Evolutionary conservation across 2,329 filamentous ascomycete genomes (phyloP).

Genomic region (Ascochyta lentis): DNA sequence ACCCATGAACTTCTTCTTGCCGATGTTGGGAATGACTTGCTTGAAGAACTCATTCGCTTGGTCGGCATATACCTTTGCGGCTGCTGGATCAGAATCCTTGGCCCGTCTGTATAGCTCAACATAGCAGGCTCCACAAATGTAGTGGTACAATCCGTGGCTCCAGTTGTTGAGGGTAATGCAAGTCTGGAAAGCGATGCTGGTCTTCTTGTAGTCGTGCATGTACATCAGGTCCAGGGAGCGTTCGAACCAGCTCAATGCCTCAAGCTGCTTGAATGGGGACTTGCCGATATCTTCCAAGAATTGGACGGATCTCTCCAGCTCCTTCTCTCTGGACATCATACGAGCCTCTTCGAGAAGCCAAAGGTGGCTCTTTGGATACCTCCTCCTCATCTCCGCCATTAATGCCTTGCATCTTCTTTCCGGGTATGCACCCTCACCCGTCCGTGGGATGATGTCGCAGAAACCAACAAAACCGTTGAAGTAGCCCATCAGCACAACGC

Average conservation of each 20-base stretch:
- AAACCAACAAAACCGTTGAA: slow-evolving; percentile 88
- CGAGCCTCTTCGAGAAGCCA: slow-evolving; percentile 91
- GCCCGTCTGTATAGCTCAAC: slow-evolving; percentile 79
- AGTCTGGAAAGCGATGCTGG: slow-evolving; percentile 74
- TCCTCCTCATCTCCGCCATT: slow-evolving; percentile 73
- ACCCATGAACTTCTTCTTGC: slow-evolving; percentile 89
- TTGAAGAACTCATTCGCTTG: slow-evolving; percentile 72
- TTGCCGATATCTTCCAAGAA: slow-evolving; percentile 66
- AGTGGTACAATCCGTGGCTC: slow-evolving; percentile 89
- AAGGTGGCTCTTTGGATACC: slow-evolving; percentile 81
- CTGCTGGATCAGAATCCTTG: slow-evolving; percentile 50
- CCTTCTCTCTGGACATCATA: slow-evolving; percentile 70
- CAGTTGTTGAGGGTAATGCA: slow-evolving; percentile 71
- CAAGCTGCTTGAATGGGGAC: slow-evolving; percentile 85
- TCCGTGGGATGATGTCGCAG: slow-evolving; percentile 81
- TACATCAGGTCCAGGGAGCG: slow-evolving; percentile 80
- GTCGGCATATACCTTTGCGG: slow-evolving; percentile 50
- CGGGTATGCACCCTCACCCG: slow-evolving; percentile 70
- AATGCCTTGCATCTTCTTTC: slow-evolving; percentile 69
- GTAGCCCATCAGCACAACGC: slow-evolving; percentile 79
- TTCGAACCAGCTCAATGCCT: slow-evolving; percentile 86
- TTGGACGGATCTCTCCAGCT: slow-evolving; percentile 71
- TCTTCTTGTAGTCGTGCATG: slow-evolving; percentile 75
- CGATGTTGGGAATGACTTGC: slow-evolving; percentile 74
- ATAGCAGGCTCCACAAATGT: slow-evolving; percentile 79